phyloP scores from a whole-genome alignment of 176 grass and related monocot species.

The Bonia amplexicaulis region DNA sequence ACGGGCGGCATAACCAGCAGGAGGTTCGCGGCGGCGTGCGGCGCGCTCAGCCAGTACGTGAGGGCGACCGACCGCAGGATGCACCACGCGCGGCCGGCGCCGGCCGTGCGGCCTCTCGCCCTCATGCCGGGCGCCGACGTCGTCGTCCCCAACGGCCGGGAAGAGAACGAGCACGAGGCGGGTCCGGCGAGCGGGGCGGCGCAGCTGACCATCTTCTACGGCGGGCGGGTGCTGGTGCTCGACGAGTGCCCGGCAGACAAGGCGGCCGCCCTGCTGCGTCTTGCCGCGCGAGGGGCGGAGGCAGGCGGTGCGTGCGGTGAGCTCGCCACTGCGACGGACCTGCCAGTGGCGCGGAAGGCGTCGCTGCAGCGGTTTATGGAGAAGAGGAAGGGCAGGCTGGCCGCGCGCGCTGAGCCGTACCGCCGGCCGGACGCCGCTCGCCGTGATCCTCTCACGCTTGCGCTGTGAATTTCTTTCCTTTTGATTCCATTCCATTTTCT shows the following conservation, averaged over 20 bases:
- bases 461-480: slow-evolving; percentile 10
- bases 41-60: slow-evolving; percentile 47
- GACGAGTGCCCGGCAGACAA: slow-evolving; percentile 53
- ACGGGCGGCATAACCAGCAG: not conserved
- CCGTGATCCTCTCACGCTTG: slow-evolving; percentile 6
- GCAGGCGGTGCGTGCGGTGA: not conserved
- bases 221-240: slow-evolving; percentile 53
- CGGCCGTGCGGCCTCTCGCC: not conserved
- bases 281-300: slow-evolving; percentile 16
- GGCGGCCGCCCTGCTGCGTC: slow-evolving; percentile 38
- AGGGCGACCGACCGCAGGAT: slow-evolving; percentile 34
- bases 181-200: not conserved
- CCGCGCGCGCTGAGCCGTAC: slow-evolving; percentile 28
- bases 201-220: slow-evolving; percentile 57
- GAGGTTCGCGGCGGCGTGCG: slow-evolving; percentile 47
- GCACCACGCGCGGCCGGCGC: not conserved
- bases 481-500: not conserved
- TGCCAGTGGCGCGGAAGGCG: slow-evolving; percentile 59
- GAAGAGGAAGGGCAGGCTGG: slow-evolving; percentile 52
- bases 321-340: slow-evolving; percentile 22
- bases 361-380: slow-evolving; percentile 76
- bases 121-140: slow-evolving; percentile 44
- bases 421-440: not conserved
- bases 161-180: not conserved
- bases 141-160: not conserved